Evolutionary conservation across 2,329 filamentous ascomycete species (phyloP).

Genomic region (Phaeosphaeria sp.): DNA sequence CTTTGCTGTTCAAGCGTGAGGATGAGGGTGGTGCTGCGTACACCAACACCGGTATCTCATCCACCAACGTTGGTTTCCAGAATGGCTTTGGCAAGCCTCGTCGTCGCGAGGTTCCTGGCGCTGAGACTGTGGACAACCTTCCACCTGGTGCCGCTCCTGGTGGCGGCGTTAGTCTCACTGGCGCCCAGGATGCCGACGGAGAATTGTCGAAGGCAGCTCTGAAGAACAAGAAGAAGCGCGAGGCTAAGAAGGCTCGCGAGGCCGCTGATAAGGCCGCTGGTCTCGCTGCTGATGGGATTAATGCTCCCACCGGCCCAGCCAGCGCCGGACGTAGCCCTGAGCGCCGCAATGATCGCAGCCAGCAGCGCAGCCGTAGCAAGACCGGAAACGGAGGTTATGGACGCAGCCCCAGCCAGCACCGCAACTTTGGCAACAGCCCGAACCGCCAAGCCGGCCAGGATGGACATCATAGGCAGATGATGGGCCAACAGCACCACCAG

Average conservation of each 20-base stretch:
- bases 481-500: conserved; percentile 33
- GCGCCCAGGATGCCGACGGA: conserved; percentile 72
- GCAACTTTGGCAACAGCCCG: conserved; percentile 41
- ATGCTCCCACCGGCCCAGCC: conserved; percentile 33
- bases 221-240: conserved; percentile 99
- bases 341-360: conserved; percentile 62
- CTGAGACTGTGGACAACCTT: conserved; percentile 71
- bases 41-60: conserved; percentile 77
- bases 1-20: conserved; percentile 95
- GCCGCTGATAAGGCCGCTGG: conserved; percentile 62
- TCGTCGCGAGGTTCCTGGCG: conserved; percentile 84
- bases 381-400: conserved; percentile 33
- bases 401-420: conserved; percentile 42
- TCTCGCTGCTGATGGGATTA: conserved; percentile 39
- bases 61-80: conserved; percentile 59
- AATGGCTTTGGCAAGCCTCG: conserved; percentile 82
- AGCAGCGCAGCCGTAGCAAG: conserved; percentile 61
- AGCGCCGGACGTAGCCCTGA: conserved; percentile 67
- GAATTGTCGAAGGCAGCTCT: conserved; percentile 81
- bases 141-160: conserved; percentile 74
- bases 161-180: conserved; percentile 70
- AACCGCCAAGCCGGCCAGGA: conserved; percentile 38
- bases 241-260: conserved; percentile 89
- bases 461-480: conserved; percentile 32
- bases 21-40: conserved; percentile 94